Conservation (phyloP, 2,329 filamentous ascomycete genomes). For the Cercospora canescens region DNA sequence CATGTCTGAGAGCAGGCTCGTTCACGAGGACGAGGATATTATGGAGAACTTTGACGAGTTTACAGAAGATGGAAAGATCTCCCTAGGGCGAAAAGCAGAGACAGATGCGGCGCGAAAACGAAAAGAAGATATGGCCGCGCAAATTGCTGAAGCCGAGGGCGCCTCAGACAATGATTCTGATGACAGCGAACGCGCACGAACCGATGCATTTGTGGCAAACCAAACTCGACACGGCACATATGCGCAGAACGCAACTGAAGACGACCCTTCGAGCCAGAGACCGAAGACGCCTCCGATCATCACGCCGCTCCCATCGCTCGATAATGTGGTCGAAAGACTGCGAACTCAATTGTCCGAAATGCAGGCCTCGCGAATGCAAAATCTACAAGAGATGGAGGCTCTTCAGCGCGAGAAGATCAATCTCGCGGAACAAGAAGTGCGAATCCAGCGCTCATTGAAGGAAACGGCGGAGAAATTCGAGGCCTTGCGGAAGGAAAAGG, state of each 20-base stretch:
- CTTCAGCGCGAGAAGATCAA: constrained; percentile 68
- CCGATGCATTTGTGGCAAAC: constrained; percentile 81
- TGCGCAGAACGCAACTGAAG: constrained; percentile 19
- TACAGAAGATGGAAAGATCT: constrained; percentile 67
- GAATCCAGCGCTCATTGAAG: constrained; percentile 78
- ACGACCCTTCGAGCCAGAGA: constrained; percentile 33
- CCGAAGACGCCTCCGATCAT: constrained; percentile 56
- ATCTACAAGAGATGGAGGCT: constrained; percentile 64
- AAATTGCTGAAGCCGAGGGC: constrained; percentile 69
- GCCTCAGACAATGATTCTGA: constrained; percentile 48
- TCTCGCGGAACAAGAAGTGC: constrained; percentile 68
- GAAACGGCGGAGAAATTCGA: constrained; percentile 76
- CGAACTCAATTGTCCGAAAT: constrained; percentile 62
- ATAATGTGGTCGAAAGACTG: constrained; percentile 65
- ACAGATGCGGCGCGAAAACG: constrained; percentile 64
- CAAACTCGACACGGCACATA: constrained; percentile 89
- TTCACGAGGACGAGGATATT: constrained; percentile 86
- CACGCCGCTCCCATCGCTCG: constrained; percentile 73
- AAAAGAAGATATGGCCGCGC: constrained; percentile 75
- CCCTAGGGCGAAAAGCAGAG: constrained; percentile 77
- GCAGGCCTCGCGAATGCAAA: constrained; percentile 59
- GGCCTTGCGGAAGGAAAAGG: constrained; percentile 53
- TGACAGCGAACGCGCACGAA: constrained; percentile 62
- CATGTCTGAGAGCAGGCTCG: constrained; percentile 64
- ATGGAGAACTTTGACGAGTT: constrained; percentile 93